Conservation (phyloP, 495 filamentous ascomycete genomes). For the Aspergillus ostianus region DNA sequence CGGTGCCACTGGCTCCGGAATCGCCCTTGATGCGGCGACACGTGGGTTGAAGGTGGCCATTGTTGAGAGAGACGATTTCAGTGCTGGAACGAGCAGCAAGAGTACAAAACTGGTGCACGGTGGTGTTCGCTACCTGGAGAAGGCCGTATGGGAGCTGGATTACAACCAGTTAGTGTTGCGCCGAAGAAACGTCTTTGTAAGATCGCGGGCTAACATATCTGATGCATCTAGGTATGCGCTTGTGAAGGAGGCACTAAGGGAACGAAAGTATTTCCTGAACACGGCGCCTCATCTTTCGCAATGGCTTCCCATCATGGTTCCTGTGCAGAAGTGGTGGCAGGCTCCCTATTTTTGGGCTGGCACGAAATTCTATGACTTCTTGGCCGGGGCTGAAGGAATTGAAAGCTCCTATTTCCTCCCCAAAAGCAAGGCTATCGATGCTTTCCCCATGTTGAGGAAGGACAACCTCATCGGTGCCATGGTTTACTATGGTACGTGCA, state of each 20-base stretch:
- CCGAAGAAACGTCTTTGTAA: background rate
- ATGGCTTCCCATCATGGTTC: constrained; percentile 98
- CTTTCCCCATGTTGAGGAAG: constrained; percentile 95
- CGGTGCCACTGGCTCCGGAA: constrained; percentile 88
- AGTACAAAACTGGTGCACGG: constrained; percentile 97
- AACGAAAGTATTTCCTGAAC: constrained; percentile 93
- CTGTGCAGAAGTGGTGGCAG: constrained; percentile 95
- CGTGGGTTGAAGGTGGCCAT: constrained; percentile 89
- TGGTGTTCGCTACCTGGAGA: constrained; percentile 93
- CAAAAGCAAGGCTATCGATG: constrained; percentile 88
- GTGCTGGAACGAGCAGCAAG: constrained; percentile 90
- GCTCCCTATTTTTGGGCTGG: constrained; percentile 96
- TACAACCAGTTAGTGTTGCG: constrained; percentile 68
- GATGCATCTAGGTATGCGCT: constrained; percentile 63
- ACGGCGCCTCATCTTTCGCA: constrained; percentile 92
- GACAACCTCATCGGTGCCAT: constrained; percentile 83
- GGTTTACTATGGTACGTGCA: constrained; percentile 79
- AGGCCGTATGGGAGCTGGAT: constrained; percentile 95
- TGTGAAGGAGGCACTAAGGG: constrained; percentile 91
- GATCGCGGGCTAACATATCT: constrained; percentile 3
- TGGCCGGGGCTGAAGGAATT: constrained; percentile 94
- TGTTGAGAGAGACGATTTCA: constrained; percentile 96
- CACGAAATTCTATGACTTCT: constrained; percentile 91
- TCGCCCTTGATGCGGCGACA: constrained; percentile 91
- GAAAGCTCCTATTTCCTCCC: constrained; percentile 97